Percentiles rank a stretch among this genome's conserved stretches.
Evolutionary conservation across 176 grass and related monocot genomes (phyloP).

Genomic region (Avena eriantha): DNA sequence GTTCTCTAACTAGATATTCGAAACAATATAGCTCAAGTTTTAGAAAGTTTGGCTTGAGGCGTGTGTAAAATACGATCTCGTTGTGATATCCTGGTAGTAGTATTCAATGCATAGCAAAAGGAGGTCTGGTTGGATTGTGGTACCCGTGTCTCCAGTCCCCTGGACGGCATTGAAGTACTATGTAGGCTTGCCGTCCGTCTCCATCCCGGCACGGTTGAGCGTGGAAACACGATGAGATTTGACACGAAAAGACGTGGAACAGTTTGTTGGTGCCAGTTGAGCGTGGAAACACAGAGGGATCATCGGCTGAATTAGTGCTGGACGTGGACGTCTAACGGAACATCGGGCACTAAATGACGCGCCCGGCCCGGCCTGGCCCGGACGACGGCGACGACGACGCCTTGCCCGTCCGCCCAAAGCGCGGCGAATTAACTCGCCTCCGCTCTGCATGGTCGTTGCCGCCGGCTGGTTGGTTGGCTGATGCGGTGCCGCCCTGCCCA

Average conservation of each 20-base stretch:
- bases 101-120: too few species aligned
- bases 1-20: too few species aligned
- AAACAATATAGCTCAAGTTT: too few species aligned
- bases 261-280: neutral
- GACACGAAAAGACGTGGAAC: neutral
- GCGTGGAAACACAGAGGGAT: neutral
- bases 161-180: too few species aligned
- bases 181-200: neutral
- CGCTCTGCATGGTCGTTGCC: neutral
- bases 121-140: too few species aligned
- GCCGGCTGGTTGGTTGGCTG: neutral
- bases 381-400: neutral
- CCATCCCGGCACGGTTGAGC: neutral
- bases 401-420: neutral
- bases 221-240: neutral
- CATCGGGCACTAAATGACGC: neutral
- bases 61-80: too few species aligned
- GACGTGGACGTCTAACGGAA: conserved; percentile 17
- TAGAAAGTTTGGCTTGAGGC: too few species aligned
- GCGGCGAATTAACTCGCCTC: neutral
- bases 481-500: conserved; percentile 18
- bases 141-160: too few species aligned
- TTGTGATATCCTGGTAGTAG: too few species aligned
- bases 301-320: neutral
- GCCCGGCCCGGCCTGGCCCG: too few species aligned